Evolutionary conservation across 495 filamentous ascomycete species (phyloP), one percentile per base, ranked within the genome.

Genomic region (Aspergillus baeticus): DNA sequence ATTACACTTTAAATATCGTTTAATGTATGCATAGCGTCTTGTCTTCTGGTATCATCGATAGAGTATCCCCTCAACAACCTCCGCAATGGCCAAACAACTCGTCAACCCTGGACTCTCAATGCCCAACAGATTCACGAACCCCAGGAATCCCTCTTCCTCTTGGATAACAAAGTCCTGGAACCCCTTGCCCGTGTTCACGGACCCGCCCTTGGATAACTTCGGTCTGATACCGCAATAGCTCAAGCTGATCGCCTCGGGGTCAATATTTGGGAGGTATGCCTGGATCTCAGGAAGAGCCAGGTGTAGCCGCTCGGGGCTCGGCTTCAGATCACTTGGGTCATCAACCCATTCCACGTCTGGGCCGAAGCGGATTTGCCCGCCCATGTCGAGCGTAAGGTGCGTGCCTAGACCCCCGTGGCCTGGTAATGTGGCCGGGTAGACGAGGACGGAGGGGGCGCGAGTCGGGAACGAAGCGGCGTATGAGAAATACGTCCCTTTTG

Each of bases 91-190:
- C 75, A 98, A 77, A 53, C 78, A 85, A 67, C 89, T 93, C 26
- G 94, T 98, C 69, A 98, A 75, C 44, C 94, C 95, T 0, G 94
- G 94, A 74, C 90, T 96, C 74, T 98, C 94, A 69, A 98, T 96
- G 6, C 90, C 91, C 63, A 98, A 65, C 60, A 97, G 68, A 73
- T 98, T 97, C 18, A 98, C 82, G 80, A 91, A 96, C n/a, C 91
- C 92, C 15, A 81, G 71, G 63, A 81, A 90, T 0, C 89, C 94
- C 17, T 92, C 83, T 71, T 97, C 94, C 65, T 83, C 83, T 59
- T 79, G 72, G 43, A 98, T 91, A 10, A 87, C 74, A 70, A 98
- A 98, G 72, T 98, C 94, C 62, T 87, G 76, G 60, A 96, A 94
- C 0, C 81, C 84, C 21, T 77, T 80, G 7, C 79, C 81, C 33